Conservation (phyloP, 1,284 basidiomycete genomes). For the Melampsora larici-populina region DNA sequence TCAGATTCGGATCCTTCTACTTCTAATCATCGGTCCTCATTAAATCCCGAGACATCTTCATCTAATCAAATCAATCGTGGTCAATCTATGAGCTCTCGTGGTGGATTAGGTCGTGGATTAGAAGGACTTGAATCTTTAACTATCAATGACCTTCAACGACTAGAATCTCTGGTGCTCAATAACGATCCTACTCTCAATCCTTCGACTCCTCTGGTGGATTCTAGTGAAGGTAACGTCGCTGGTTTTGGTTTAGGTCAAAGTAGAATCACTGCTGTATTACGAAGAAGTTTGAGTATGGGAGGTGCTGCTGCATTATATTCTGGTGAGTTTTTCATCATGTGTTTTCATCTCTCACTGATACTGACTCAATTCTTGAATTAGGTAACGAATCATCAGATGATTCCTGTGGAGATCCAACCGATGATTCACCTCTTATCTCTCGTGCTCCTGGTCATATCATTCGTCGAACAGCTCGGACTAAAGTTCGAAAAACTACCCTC, state of each 20-base stretch:
- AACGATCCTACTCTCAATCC: not conserved
- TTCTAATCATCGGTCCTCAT: slow-evolving; percentile 64
- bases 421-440: slow-evolving; percentile 82
- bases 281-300: slow-evolving; percentile 70
- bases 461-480: slow-evolving; percentile 84
- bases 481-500: slow-evolving; percentile 82
- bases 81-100: slow-evolving; percentile 64
- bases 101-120: slow-evolving; percentile 62
- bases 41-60: no score
- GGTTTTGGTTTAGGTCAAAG: slow-evolving; percentile 64
- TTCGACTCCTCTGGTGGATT: slow-evolving; percentile 58
- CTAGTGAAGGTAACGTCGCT: slow-evolving; percentile 60
- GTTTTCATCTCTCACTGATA: no score
- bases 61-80: slow-evolving; percentile 57
- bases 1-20: slow-evolving; percentile 1
- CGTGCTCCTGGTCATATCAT: slow-evolving; percentile 83
- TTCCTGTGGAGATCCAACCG: slow-evolving; percentile 63
- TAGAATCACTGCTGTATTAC: slow-evolving; percentile 71
- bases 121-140: slow-evolving; percentile 62
- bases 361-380: not conserved
- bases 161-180: slow-evolving; percentile 88
- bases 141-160: slow-evolving; percentile 82
- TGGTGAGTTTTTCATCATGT: not conserved
- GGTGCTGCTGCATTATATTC: not conserved
- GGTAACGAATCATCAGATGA: slow-evolving; percentile 10